Base-by-base conservation (phyloP, 2,329 filamentous ascomycete genomes). In the Conoideocrella luteorostrata region DNA sequence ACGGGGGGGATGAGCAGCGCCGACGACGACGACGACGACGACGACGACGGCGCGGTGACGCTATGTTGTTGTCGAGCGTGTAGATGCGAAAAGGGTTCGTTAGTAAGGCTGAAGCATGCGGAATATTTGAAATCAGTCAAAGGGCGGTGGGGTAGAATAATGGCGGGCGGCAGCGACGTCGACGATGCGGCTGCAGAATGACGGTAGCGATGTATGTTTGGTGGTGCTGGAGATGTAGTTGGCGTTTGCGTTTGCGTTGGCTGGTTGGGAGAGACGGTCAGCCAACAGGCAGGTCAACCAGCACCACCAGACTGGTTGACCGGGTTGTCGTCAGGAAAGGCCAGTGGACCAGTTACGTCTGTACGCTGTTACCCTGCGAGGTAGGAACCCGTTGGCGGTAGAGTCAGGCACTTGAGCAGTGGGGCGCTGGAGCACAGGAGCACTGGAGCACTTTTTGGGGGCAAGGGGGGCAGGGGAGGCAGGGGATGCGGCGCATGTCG, bases 201-300 rank as follows among this genome's bases (percentile, higher is more conserved):
- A 34, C 22, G 41, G 41, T 36, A 38, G 30, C 36, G 43, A 34
- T 45, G 28, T 22, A 17, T 24, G 35, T 21, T 21, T 17, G 18
- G 29, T 15, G 26, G 21, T 38, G 32, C 21, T 26, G 17, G 21
- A 17, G 21, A 12, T 20, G 11, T 15, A 38, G 39, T 32, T 28
- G 34, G 34, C n/a, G n/a, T n/a, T 39, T 28, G 42, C n/a, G 38
- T 35, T 34, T 33, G 39, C 29, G 39, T 46, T 43, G 44, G 44
- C 39, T 30, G 40, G 40, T 23, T 35, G 29, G 35, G 36, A 23
- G 29, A 37, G 34, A 21, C 34, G 20, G 34, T 37, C 34, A 37
- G n/a, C 12, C 20, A 21, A n/a, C n/a, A n/a, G n/a, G n/a, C n/a
- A n/a, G n/a, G n/a, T n/a, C n/a, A n/a, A n/a, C n/a, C n/a, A n/a